A percentile compares a stretch with the other conserved stretches of the same genome.
These are phyloP conservation scores for Eudorina sp. DNA, from an alignment of 139 green algal species.

Conservation along the genomic window DNA sequence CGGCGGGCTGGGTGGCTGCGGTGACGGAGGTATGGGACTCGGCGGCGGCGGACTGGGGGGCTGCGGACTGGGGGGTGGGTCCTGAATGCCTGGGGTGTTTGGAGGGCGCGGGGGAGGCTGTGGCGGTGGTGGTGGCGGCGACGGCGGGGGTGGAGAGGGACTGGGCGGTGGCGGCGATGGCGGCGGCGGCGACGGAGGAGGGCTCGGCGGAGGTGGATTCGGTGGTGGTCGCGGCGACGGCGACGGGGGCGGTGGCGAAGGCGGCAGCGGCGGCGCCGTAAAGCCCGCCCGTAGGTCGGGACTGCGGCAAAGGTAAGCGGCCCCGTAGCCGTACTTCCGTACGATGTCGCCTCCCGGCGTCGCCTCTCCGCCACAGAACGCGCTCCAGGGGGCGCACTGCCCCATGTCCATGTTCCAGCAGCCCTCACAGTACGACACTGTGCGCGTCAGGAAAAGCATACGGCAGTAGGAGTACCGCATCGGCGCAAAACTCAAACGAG, in stretches of 20 bases:
- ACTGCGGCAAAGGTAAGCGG: background rate
- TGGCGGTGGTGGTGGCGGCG: background rate
- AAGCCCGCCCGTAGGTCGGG: background rate
- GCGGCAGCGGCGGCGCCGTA: background rate
- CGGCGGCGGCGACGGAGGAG: background rate
- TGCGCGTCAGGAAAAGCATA: background rate
- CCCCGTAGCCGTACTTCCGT: background rate
- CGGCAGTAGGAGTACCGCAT: too few relatives aligned
- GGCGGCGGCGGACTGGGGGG: background rate
- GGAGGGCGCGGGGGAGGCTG: background rate
- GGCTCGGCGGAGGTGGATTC: background rate
- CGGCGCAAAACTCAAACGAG: too few relatives aligned
- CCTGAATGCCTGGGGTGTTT: background rate
- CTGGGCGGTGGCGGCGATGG: background rate
- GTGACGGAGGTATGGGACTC: background rate
- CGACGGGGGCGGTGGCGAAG: background rate
- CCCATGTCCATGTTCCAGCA: conserved; percentile 25
- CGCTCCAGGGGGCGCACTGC: background rate
- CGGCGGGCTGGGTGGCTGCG: background rate
- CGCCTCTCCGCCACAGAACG: background rate
- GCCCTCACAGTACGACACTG: conserved; percentile 12
- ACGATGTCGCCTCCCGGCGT: background rate
- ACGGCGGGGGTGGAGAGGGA: background rate
- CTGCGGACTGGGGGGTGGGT: background rate
- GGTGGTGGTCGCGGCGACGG: background rate